These are phyloP conservation scores for Saturnispora kantuleensis DNA, from an alignment of 805 yeast genomes.

Conservation along the genomic window DNA sequence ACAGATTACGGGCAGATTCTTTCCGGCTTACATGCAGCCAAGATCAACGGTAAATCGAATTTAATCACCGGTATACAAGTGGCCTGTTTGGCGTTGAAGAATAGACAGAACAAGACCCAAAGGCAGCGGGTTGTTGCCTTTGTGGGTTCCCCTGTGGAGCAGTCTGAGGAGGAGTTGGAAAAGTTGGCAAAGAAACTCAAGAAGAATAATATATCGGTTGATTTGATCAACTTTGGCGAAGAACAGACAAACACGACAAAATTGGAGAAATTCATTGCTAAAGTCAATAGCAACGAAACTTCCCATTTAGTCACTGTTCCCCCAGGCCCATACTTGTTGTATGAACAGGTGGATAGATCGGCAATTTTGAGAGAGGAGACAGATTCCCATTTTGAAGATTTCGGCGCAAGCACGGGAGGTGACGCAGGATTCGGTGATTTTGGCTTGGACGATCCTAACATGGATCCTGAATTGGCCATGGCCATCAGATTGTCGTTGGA, in stretches of 20 bases:
- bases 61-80: conserved; percentile 83
- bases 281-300: conserved; percentile 65
- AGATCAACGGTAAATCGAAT: conserved; percentile 57
- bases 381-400: conserved; percentile 32
- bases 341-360: conserved; percentile 71
- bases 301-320: conserved; percentile 80
- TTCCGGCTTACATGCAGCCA: conserved; percentile 72
- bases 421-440: conserved; percentile 38
- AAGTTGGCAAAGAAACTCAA: conserved; percentile 85
- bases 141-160: conserved; percentile 77
- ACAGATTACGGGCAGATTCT: conserved; percentile 78
- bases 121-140: conserved; percentile 83
- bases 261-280: conserved; percentile 66
- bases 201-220: conserved; percentile 85
- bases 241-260: conserved; percentile 65
- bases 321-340: conserved; percentile 77
- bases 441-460: conserved; percentile 73
- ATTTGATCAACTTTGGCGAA: conserved; percentile 88
- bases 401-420: conserved; percentile 32
- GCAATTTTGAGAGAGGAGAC: conserved; percentile 56
- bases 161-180: conserved; percentile 60
- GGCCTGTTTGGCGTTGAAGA: conserved; percentile 87
- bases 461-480: conserved; percentile 95
- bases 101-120: conserved; percentile 90
- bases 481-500: conserved; percentile 91